These are phyloP conservation scores for Euphorbia tirucalli DNA, from an alignment of 345 rosid genomes.

Conservation along the genomic window DNA sequence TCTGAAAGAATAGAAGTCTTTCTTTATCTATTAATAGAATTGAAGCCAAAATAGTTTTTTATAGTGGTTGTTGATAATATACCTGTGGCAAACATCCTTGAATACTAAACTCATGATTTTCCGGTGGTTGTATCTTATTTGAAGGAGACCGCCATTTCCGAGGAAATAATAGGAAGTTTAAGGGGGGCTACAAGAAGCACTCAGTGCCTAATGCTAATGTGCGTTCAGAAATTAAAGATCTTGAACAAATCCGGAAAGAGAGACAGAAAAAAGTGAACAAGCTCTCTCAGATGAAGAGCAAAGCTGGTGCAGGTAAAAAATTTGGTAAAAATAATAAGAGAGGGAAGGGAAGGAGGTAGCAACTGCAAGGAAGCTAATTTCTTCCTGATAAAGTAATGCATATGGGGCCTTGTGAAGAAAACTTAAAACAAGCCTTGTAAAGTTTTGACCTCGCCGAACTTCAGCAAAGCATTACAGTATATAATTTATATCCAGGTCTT, in stretches of 20 bases:
- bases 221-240: conserved; percentile 77
- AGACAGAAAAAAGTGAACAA: conserved; percentile 71
- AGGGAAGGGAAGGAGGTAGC: conserved; percentile 36
- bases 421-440: neutral
- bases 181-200: conserved; percentile 46
- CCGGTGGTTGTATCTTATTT: neutral
- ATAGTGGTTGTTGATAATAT: neutral
- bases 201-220: conserved; percentile 69
- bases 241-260: conserved; percentile 87
- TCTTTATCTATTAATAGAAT: neutral
- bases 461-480: neutral
- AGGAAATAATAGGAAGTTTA: conserved; percentile 39
- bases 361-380: neutral
- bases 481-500: no score
- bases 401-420: neutral
- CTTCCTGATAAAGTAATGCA: neutral
- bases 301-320: conserved; percentile 35
- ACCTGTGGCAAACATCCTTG: neutral
- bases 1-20: neutral
- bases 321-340: conserved; percentile 31
- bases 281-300: conserved; percentile 58
- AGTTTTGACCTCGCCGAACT: neutral
- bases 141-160: conserved; percentile 36
- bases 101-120: neutral
- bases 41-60: neutral